Percentiles rank a stretch among this genome's conserved stretches.
phyloP scores from a whole-genome alignment of 2,329 filamentous ascomycete genomes.

The Fusarium sp. region DNA sequence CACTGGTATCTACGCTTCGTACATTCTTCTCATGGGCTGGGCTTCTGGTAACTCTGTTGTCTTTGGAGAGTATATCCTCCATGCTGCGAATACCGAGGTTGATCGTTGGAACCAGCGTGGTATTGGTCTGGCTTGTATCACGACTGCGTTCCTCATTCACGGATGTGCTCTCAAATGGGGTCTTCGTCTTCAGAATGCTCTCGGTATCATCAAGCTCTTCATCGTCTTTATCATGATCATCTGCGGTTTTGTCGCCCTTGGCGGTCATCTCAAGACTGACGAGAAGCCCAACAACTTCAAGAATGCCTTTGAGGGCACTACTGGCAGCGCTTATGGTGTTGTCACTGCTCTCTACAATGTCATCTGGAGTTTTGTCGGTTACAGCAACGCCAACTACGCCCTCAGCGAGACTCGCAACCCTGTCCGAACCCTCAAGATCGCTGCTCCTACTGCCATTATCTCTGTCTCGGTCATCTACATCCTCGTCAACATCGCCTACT shows the following conservation, averaged over 20 bases:
- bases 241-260: constrained; percentile 69
- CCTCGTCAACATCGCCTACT: constrained; percentile 74
- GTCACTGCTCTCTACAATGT: constrained; percentile 78
- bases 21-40: constrained; percentile 72
- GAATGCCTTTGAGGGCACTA: constrained; percentile 73
- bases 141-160: constrained; percentile 72
- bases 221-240: constrained; percentile 73
- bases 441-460: constrained; percentile 69
- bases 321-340: constrained; percentile 71
- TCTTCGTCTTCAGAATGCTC: constrained; percentile 71
- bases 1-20: constrained; percentile 69
- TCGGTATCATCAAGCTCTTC: constrained; percentile 73
- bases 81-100: constrained; percentile 70
- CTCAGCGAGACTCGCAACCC: constrained; percentile 74
- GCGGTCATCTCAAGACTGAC: constrained; percentile 67
- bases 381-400: constrained; percentile 75
- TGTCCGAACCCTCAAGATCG: constrained; percentile 70
- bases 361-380: constrained; percentile 76
- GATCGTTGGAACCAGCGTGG: constrained; percentile 74
- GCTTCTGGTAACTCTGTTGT: constrained; percentile 74
- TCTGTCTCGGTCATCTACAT: constrained; percentile 71
- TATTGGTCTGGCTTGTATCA: constrained; percentile 74
- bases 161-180: constrained; percentile 72
- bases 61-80: constrained; percentile 76
- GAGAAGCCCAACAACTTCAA: constrained; percentile 69